Evolutionary conservation across 495 filamentous ascomycete genomes (phyloP), one percentile per base, ranked within the genome.

Genomic region (Copromyces sp.): DNA sequence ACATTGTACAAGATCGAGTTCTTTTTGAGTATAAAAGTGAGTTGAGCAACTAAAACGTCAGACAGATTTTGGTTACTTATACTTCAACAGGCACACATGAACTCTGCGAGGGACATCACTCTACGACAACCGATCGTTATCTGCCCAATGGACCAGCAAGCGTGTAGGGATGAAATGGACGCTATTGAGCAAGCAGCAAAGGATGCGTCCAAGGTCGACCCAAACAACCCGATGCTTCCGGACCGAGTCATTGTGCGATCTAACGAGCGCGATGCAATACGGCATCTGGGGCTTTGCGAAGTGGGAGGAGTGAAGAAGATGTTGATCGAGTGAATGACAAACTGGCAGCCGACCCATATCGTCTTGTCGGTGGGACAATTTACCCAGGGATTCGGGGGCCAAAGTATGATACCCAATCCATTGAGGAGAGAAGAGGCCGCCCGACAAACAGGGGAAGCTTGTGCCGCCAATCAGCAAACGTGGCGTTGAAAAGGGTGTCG

Each of bases 1-100:
- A 95, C 91, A 71, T 87, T 99, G 14, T 99, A 98, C 82, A 98
- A 98, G 81, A 97, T 99, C 79, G 95, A 99, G 80, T 99, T 98
- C 80, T 99, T 92, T 77, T 83, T 99, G 61, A 93, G 90, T 44
- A 93, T 99, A 59, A 97, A 97, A 88, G 95, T 98, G 83, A 20
- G 86, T 80, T 61, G 70, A 69, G 40, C 24, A 37, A 8, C 65
- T 11, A 2, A 65, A 16, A 9, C 14, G 16, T 16, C 11, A 29
- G 24, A 14, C 16, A 38, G 14, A 45, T 12, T 9, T 12, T 9
- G 61, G 68, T 65, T 47, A 42, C 80, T 83, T 47, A 81, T 75
- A 44, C 32, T 68, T 16, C 44, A 74, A 42, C 72, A 99, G 95
- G 96, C 94, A 35, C 91, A 94, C 80, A 85, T 99, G 83, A 93